These are phyloP conservation scores for Dryadomyces sulphureus DNA, from an alignment of 2,329 filamentous ascomycete species.

Conservation along the genomic window DNA sequence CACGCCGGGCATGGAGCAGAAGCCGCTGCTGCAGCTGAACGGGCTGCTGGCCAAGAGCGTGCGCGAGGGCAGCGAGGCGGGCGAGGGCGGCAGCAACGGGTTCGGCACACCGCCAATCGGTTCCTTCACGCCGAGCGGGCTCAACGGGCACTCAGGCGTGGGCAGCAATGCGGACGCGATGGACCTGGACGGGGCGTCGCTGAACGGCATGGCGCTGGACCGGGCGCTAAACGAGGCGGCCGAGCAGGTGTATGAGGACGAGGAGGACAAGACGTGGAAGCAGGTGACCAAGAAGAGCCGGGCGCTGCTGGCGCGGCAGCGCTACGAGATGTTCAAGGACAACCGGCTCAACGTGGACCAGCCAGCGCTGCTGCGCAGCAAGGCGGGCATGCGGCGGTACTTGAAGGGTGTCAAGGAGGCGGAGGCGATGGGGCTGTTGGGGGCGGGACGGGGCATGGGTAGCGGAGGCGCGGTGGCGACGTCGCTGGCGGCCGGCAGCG, in stretches of 20 bases:
- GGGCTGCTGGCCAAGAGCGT: conserved; percentile 40
- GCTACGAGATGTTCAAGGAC: conserved; percentile 72
- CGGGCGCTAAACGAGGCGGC: conserved; percentile 50
- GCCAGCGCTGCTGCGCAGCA: conserved; percentile 70
- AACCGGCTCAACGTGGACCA: conserved; percentile 77
- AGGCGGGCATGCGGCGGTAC: conserved; percentile 81
- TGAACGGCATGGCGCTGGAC: conserved; percentile 49
- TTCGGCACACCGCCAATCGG: conserved; percentile 66
- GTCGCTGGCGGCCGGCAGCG: neutral
- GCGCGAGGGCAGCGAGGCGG: conserved; percentile 59
- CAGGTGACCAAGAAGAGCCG: conserved; percentile 96
- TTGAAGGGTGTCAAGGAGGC: conserved; percentile 63
- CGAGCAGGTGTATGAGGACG: conserved; percentile 73
- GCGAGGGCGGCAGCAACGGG: conserved; percentile 73
- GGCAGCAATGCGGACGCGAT: conserved; percentile 70
- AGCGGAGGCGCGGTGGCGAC: neutral
- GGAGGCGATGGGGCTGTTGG: conserved; percentile 29
- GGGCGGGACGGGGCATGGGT: neutral
- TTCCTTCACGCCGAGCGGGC: conserved; percentile 59
- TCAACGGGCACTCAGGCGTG: conserved; percentile 50
- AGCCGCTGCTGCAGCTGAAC: conserved; percentile 55
- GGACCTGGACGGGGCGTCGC: conserved; percentile 68
- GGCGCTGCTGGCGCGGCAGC: conserved; percentile 70
- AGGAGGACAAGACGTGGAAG: conserved; percentile 97
- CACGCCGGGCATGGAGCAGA: conserved; percentile 62